Conservation (phyloP, 176 grass and related monocot species). For the Zea luxurians region DNA sequence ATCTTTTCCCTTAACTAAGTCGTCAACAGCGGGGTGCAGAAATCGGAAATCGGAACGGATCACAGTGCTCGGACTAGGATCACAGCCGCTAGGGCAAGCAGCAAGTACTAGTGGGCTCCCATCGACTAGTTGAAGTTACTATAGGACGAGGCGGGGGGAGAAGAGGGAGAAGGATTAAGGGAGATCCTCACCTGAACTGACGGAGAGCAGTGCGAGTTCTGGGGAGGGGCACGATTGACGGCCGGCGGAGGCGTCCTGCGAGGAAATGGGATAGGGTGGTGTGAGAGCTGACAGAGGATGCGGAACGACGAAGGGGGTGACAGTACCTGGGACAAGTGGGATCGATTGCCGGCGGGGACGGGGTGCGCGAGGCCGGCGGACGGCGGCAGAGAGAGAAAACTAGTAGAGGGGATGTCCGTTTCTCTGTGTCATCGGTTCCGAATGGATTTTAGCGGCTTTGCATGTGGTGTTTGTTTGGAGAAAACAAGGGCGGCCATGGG, state of each 20-base stretch:
- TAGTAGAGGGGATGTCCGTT: not conserved
- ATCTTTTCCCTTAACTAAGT: not conserved
- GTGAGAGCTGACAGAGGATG: not conserved
- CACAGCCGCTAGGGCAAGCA: not conserved
- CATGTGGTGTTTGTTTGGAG: not conserved
- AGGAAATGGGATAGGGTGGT: not conserved
- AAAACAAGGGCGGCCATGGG: not conserved
- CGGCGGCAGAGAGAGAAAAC: not conserved
- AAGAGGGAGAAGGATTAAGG: not conserved
- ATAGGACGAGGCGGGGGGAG: not conserved
- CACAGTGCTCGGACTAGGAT: not conserved
- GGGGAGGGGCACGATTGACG: not conserved
- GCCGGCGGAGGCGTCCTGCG: slow-evolving; percentile 3
- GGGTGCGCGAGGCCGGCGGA: not conserved
- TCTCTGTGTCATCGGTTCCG: not conserved
- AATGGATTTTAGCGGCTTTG: slow-evolving; percentile 23
- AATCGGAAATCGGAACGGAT: not conserved
- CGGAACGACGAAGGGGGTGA: not conserved
- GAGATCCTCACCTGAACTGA: not conserved
- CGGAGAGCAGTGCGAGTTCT: not conserved
- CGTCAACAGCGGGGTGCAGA: not conserved
- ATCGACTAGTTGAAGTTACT: not conserved
- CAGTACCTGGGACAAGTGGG: not conserved
- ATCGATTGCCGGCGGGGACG: not conserved
- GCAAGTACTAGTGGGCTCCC: not conserved